Evolutionary conservation across 2,329 filamentous ascomycete genomes (phyloP).

Genomic region (Neurospora sp.): DNA sequence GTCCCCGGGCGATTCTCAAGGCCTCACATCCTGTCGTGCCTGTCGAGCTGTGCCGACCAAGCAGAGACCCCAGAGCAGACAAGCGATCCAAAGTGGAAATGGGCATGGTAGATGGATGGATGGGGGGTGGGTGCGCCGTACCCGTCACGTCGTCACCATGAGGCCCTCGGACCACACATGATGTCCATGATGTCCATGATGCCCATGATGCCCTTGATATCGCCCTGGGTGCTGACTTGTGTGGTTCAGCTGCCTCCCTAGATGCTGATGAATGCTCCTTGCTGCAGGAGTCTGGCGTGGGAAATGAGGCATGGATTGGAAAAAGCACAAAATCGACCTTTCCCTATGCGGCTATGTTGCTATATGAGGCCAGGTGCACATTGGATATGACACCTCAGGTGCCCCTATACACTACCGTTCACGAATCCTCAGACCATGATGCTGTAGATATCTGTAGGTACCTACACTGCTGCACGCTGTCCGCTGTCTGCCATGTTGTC

Average conservation of each 20-base stretch:
- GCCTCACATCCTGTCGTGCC: not conserved
- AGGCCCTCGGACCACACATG: not conserved
- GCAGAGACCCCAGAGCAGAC: not conserved
- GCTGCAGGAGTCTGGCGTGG: not conserved
- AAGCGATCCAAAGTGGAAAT: not conserved
- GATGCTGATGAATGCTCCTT: not conserved
- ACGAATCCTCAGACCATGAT: not conserved
- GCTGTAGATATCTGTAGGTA: not conserved
- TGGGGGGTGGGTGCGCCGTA: not conserved
- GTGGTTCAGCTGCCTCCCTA: not conserved
- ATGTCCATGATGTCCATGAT: not conserved
- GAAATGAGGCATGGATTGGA: not conserved
- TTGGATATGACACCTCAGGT: not conserved
- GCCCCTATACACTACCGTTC: not conserved
- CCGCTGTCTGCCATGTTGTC: not conserved
- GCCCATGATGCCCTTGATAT: not conserved
- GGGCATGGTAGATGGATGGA: not conserved
- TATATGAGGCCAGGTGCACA: not conserved
- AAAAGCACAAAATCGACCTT: not conserved
- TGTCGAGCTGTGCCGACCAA: not conserved
- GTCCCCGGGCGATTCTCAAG: not conserved
- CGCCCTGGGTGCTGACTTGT: not conserved
- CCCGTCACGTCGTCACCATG: not conserved
- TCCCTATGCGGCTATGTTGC: not conserved
- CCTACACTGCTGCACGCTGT: not conserved